Evolutionary conservation across 805 yeast genomes (phyloP).

Genomic region (Saturnispora mendoncae): DNA sequence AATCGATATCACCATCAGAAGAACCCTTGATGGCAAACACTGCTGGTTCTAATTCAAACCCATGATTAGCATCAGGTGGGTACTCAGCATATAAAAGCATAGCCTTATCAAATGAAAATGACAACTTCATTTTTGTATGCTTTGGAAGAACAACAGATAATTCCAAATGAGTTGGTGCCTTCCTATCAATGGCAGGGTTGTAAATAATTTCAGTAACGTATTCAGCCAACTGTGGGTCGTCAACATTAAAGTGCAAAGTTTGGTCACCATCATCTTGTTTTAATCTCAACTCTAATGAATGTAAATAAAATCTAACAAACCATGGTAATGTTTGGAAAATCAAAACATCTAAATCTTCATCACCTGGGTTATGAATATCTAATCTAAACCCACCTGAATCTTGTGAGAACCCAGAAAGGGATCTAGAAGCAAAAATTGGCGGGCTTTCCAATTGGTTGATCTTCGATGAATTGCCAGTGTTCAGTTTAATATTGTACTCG

Average conservation of each 20-base stretch:
- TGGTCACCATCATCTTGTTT: constrained; percentile 15
- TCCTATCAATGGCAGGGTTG: constrained; percentile 70
- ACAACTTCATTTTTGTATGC: constrained; percentile 45
- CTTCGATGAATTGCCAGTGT: constrained; percentile 37
- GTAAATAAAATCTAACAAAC: constrained; percentile 79
- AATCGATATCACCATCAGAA: constrained; percentile 20
- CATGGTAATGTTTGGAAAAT: constrained; percentile 86
- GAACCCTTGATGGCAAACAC: constrained; percentile 48
- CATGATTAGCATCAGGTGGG: constrained; percentile 99
- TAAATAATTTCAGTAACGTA: constrained; percentile 49
- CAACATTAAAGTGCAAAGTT: constrained; percentile 15
- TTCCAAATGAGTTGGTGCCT: constrained; percentile 78
- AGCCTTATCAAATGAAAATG: constrained; percentile 81
- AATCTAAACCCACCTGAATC: constrained; percentile 85
- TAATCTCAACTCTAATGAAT: constrained; percentile 43
- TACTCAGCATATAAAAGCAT: constrained; percentile 79
- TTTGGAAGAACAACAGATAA: constrained; percentile 58
- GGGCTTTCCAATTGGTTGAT: constrained; percentile 37
- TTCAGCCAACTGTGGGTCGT: constrained; percentile 25
- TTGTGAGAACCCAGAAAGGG: constrained; percentile 86
- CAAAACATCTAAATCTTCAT: constrained; percentile 38
- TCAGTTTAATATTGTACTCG: constrained; percentile 32
- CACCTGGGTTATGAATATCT: constrained; percentile 60
- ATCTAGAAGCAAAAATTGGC: constrained; percentile 69
- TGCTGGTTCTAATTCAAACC: constrained; percentile 91